Percentiles rank a stretch among this genome's conserved stretches.
Evolutionary conservation across 2,329 filamentous ascomycete genomes (phyloP).

Genomic region (Ceratocystis destructans): DNA sequence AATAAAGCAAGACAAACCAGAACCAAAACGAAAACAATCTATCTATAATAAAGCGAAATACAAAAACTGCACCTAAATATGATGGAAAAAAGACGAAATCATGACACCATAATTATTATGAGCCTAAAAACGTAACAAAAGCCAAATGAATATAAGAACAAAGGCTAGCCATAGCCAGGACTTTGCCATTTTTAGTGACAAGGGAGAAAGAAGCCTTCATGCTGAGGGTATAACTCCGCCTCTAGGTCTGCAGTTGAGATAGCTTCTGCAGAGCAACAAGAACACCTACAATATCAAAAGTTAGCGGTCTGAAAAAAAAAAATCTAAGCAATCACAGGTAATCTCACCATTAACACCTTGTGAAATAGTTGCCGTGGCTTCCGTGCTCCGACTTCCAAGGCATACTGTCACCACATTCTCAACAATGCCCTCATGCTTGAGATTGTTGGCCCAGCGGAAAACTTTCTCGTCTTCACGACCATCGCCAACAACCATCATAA

Average conservation of each 20-base stretch:
- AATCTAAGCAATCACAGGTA: neutral
- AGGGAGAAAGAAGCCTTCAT: too few relatives aligned
- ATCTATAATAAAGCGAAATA: conserved; percentile 14
- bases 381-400: conserved; percentile 73
- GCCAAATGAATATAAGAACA: neutral
- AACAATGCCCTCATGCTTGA: conserved; percentile 46
- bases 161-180: too few relatives aligned
- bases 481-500: conserved; percentile 79
- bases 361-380: conserved; percentile 70
- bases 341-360: conserved; percentile 79
- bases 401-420: conserved; percentile 71
- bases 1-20: neutral
- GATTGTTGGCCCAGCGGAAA: conserved; percentile 82
- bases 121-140: neutral
- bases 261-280: conserved; percentile 33
- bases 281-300: conserved; percentile 26
- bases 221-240: neutral
- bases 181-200: neutral
- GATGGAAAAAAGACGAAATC: neutral
- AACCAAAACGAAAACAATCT: neutral
- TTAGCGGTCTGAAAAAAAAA: neutral
- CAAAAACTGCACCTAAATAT: neutral
- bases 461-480: conserved; percentile 87
- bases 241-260: conserved; percentile 23
- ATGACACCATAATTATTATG: neutral